Base-by-base conservation (phyloP, 2,329 filamentous ascomycete genomes). In the Phaeosphaeriaceae sp. region DNA sequence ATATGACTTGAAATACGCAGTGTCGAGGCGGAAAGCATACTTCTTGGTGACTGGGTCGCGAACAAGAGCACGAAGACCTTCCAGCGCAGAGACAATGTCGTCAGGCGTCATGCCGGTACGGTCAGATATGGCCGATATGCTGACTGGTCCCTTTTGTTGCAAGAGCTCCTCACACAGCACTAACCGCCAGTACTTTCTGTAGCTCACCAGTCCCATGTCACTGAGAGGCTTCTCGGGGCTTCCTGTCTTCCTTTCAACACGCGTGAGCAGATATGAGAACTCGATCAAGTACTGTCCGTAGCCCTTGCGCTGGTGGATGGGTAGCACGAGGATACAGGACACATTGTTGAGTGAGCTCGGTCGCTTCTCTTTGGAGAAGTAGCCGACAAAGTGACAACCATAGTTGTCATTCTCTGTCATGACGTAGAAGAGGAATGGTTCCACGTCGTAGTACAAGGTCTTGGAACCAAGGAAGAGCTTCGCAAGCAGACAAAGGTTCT, bases 391-490 rank as follows among this genome's bases (percentile, higher is more conserved):
- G 75, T 97, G 95, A 74, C 95, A 97, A 19, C 94, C 94, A 19
- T 90, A 87, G 56, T 95, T 91, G 72, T 97, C 92, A 68, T 94
- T 94, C 70, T 97, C 95, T 65, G 93, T 97, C 81, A 98, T 92
- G 69, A 97, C 94, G 76, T 98, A 98, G 81, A 98, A 98, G 7
- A 98, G 80, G 76, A 98, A 98, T 0, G 94, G 95, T 67, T 98
- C 94, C 1, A 98, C 94, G 71, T 98, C 94, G 79, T 98, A 98
- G 81, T 98, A 98, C 3, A 98, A 85, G 0, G 95, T 99, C 78
- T 99, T 99, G 55, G 96, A 97, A 22, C 96, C 95, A n/a, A 99
- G 85, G 77, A 99, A 99, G 22, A 99, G 85, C 79, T 99, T 99
- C 54, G 94, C 95, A 46, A 99, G 85, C 15, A 99, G 86, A 79